phyloP scores from a whole-genome alignment of 345 rosid species.

The Physaria fendleri region DNA sequence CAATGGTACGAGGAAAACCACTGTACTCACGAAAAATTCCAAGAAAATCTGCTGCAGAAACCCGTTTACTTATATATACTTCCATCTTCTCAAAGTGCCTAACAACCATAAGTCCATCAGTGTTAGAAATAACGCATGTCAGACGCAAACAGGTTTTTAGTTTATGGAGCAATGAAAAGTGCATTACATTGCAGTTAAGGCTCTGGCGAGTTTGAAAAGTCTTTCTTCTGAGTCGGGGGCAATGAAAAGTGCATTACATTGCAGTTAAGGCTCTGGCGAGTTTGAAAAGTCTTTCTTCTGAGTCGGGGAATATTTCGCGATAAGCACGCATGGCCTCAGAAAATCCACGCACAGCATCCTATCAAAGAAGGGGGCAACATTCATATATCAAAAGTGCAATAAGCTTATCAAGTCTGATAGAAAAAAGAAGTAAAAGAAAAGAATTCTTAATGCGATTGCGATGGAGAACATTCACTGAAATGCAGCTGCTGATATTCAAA shows the following conservation, averaged over 20 bases:
- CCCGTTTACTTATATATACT: conserved; percentile 46
- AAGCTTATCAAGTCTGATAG: conserved; percentile 4
- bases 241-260: conserved; percentile 39
- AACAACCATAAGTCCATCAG: conserved; percentile 13
- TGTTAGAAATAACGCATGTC: conserved; percentile 7
- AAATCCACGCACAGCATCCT: conserved; percentile 81
- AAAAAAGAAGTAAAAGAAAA: conserved; percentile 2
- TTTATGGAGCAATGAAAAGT: conserved; percentile 6
- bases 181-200: no score
- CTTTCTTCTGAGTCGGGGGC: conserved; percentile 84
- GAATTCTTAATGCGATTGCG: conserved; percentile 7
- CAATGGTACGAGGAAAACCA: conserved; percentile 10
- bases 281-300: conserved; percentile 71
- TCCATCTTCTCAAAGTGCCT: conserved; percentile 75
- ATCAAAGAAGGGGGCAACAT: conserved; percentile 1
- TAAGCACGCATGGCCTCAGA: conserved; percentile 87
- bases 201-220: conserved; percentile 64
- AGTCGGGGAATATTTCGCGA: conserved; percentile 89
- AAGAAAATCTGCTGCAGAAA: conserved; percentile 54
- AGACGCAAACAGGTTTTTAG: conserved; percentile 7
- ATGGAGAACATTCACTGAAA: background rate
- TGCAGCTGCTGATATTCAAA: background rate
- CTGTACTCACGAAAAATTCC: conserved; percentile 54
- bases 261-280: conserved; percentile 64
- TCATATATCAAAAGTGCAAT: background rate